These are phyloP conservation scores for Globisporangium cederbergense DNA, from an alignment of 352 stramenopile genomes.

Conservation along the genomic window DNA sequence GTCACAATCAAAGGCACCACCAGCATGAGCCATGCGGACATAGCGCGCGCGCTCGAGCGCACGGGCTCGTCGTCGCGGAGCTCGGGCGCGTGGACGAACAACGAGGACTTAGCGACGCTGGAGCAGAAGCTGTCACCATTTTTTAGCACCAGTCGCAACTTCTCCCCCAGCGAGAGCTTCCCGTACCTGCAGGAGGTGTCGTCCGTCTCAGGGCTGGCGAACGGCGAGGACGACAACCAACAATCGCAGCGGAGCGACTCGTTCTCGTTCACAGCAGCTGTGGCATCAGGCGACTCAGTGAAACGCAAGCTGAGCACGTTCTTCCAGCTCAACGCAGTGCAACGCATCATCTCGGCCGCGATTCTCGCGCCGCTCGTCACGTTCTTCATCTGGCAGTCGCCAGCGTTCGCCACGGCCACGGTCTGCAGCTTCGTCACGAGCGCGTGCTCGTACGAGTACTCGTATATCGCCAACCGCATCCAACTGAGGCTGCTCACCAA, in stretches of 20 bases:
- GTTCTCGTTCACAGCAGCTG: not conserved
- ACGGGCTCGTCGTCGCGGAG: not conserved
- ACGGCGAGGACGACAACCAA: not conserved
- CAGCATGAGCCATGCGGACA: not conserved
- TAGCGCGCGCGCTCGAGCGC: not conserved
- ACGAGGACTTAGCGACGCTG: not conserved
- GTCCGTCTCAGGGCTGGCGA: not conserved
- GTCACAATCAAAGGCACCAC: not conserved
- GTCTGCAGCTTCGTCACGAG: conserved; percentile 66
- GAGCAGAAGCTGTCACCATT: conserved; percentile 1
- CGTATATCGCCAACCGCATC: conserved; percentile 69
- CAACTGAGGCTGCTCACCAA: conserved; percentile 39
- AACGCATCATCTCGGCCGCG: conserved; percentile 56
- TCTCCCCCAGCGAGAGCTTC: conserved; percentile 16
- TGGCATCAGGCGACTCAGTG: no score
- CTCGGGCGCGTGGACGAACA: conserved; percentile 5
- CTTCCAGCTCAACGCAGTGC: conserved; percentile 44
- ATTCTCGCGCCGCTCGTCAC: conserved; percentile 64
- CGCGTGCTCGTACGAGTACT: conserved; percentile 70
- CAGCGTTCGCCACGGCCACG: conserved; percentile 57
- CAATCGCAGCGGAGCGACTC: not conserved
- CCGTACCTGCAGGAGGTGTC: conserved; percentile 12
- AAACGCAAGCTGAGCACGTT: conserved; percentile 10
- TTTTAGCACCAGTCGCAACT: not conserved
- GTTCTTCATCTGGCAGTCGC: conserved; percentile 72